Conservation (phyloP, 176 grass and related monocot species). For the Zoysia pacifica region DNA sequence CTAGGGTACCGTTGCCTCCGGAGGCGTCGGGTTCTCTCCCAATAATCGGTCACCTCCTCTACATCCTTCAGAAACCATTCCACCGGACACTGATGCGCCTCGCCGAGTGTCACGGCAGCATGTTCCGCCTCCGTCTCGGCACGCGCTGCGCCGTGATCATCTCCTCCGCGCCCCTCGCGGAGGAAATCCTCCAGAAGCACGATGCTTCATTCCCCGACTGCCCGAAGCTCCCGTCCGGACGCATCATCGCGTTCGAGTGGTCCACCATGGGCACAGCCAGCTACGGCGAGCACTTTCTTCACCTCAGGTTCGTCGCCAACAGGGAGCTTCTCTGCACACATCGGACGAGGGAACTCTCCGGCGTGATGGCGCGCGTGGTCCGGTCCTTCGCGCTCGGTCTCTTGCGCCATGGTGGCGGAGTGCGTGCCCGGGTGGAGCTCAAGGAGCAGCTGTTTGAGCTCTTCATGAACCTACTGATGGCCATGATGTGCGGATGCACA, state of each 20-base stretch:
- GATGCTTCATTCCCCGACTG: slow-evolving; percentile 52
- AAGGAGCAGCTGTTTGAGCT: too few relatives aligned
- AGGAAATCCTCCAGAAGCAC: slow-evolving; percentile 44
- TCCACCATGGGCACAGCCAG: slow-evolving; percentile 36
- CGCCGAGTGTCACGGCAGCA: slow-evolving; percentile 32
- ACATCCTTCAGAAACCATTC: slow-evolving; percentile 48
- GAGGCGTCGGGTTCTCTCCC: slow-evolving; percentile 24
- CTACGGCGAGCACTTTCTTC: slow-evolving; percentile 41
- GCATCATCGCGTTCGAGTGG: slow-evolving; percentile 39
- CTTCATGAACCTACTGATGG: too few relatives aligned
- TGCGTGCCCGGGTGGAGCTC: too few relatives aligned
- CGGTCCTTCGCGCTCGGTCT: too few relatives aligned
- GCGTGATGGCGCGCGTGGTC: too few relatives aligned
- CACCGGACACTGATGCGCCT: slow-evolving; percentile 44
- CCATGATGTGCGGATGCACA: too few relatives aligned
- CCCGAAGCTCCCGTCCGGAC: slow-evolving; percentile 36
- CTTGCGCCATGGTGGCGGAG: too few relatives aligned
- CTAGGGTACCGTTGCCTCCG: not conserved
- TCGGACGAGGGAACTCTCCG: too few relatives aligned
- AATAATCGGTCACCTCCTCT: slow-evolving; percentile 41
- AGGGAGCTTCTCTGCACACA: too few relatives aligned
- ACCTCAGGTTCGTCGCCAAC: not conserved
- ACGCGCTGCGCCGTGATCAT: slow-evolving; percentile 45
- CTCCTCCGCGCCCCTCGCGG: slow-evolving; percentile 29
- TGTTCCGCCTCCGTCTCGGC: slow-evolving; percentile 54